Percentiles rank a stretch among this genome's conserved stretches.
These are phyloP conservation scores for Talaromyces proteolyticus DNA, from an alignment of 495 filamentous ascomycete species.

Conservation along the genomic window DNA sequence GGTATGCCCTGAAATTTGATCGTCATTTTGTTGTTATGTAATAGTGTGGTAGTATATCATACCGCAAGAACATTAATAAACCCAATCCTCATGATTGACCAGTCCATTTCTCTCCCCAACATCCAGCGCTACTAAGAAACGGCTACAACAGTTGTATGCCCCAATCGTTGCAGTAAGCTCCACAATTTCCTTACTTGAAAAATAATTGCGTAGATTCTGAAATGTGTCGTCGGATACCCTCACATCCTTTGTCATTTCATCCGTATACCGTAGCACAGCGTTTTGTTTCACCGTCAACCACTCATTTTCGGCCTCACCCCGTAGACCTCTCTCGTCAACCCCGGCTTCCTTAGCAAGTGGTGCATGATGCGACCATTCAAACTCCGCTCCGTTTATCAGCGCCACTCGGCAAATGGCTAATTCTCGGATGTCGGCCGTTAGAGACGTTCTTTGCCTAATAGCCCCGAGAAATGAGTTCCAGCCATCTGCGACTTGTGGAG, in stretches of 20 bases:
- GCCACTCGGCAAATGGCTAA: conserved; percentile 71
- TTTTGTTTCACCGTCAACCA: conserved; percentile 41
- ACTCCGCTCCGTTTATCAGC: conserved; percentile 64
- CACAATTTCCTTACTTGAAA: conserved; percentile 59
- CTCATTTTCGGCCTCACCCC: not conserved
- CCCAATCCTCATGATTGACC: not conserved
- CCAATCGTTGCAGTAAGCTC: conserved; percentile 64
- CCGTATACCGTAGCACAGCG: conserved; percentile 45
- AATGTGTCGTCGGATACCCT: conserved; percentile 59
- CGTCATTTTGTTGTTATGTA: too few species aligned
- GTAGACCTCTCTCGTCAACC: conserved; percentile 7
- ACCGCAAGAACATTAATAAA: not conserved
- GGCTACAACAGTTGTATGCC: conserved; percentile 68
- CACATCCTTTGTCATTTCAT: conserved; percentile 24
- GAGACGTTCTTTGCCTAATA: conserved; percentile 57
- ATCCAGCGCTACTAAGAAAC: conserved; percentile 69
- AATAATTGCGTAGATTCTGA: conserved; percentile 46
- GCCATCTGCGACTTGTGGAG: conserved; percentile 64
- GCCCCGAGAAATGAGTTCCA: conserved; percentile 78
- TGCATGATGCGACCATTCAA: conserved; percentile 74
- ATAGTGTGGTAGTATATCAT: too few species aligned
- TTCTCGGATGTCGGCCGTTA: conserved; percentile 58
- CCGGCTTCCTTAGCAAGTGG: conserved; percentile 47
- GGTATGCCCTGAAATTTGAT: too few species aligned
- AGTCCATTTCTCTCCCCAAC: conserved; percentile 44